Percentiles rank a stretch among this genome's conserved stretches.
Evolutionary conservation across 2,329 filamentous ascomycete species (phyloP).

Genomic region (Fusarium newnesense): DNA sequence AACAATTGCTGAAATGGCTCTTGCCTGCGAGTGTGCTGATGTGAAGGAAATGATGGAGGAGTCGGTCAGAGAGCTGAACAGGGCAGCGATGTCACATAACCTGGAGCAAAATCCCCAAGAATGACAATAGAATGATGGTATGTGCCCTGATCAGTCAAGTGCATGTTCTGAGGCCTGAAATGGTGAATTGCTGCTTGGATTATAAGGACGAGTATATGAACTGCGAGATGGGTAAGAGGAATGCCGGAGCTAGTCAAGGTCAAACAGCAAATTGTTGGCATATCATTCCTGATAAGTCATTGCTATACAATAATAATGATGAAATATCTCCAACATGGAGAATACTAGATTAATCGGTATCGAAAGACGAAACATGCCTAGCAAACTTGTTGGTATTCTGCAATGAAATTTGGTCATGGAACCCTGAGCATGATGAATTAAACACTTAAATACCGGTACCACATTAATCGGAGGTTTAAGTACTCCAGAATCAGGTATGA

Average conservation of each 20-base stretch:
- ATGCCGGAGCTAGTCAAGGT: background rate
- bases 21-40: background rate
- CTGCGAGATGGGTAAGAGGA: background rate
- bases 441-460: background rate
- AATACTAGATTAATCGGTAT: background rate
- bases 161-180: no score
- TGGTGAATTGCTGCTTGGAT: background rate
- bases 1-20: background rate
- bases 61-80: background rate
- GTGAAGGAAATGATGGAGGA: background rate
- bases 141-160: accelerated
- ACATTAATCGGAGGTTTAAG: background rate
- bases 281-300: background rate
- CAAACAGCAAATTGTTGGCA: background rate
- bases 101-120: background rate
- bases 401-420: background rate
- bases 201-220: background rate
- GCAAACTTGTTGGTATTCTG: background rate
- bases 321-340: no score
- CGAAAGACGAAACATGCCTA: no score
- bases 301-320: no score
- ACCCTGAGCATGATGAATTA: no score
- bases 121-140: no score
- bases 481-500: background rate
- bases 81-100: background rate